phyloP scores from a whole-genome alignment of 768 basidiomycete genomes.

The Lepiota venenata region DNA sequence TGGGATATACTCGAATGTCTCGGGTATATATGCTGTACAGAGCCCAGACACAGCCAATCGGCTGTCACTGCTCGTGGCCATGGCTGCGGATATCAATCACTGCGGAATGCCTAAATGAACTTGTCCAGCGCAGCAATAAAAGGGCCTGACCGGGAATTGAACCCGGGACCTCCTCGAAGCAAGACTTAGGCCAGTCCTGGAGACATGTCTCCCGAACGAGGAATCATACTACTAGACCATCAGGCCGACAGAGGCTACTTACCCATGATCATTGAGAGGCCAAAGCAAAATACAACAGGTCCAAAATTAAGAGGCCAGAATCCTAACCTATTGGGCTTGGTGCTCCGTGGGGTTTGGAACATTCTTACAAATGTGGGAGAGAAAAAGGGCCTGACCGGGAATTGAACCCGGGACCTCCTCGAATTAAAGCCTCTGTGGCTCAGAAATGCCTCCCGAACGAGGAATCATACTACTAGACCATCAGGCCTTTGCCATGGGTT shows the following conservation, averaged over 20 bases:
- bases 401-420: conserved; percentile 88
- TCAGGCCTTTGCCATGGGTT: not conserved
- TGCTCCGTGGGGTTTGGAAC: not conserved
- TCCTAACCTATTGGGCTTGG: no score
- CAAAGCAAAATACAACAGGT: not conserved
- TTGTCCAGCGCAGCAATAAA: conserved; percentile 12
- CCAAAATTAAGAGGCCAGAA: no score
- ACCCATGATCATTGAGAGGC: not conserved
- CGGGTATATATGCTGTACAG: not conserved
- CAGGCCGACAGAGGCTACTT: conserved; percentile 1
- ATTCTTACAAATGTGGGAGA: not conserved
- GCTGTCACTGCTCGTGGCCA: not conserved
- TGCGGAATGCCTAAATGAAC: conserved; percentile 2
- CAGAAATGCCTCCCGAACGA: conserved; percentile 42
- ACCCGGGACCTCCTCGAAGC: conserved; percentile 72
- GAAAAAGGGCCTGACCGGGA: conserved; percentile 63
- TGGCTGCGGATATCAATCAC: conserved; percentile 1
- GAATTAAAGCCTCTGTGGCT: conserved; percentile 24
- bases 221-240: conserved; percentile 58
- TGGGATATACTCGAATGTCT: not conserved
- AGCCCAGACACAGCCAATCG: not conserved
- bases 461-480: conserved; percentile 61
- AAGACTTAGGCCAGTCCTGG: conserved; percentile 11
- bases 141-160: conserved; percentile 74
- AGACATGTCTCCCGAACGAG: conserved; percentile 43